Base-by-base conservation (phyloP, 352 stramenopile species). In the Globisporangium cystogenes region DNA sequence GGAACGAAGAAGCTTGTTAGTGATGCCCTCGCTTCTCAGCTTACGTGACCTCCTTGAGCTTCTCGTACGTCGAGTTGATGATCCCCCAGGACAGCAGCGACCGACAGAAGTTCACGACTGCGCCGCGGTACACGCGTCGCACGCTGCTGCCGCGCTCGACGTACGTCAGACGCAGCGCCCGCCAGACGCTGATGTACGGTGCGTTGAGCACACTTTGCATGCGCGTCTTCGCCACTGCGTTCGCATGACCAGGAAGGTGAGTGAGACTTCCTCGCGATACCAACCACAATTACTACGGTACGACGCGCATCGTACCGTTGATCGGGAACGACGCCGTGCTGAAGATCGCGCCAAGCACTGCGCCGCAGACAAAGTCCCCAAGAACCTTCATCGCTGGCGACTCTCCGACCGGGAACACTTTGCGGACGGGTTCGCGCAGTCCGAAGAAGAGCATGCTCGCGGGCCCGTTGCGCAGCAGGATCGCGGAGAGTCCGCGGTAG, bases 41-140 rank as follows among this genome's bases (percentile, higher is more conserved):
- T 72, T 60, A 84, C 57, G 75, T 87, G 41, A 89, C 68, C 24
- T 75, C 70, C 67, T 90, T 95, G 42, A 94, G 75, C 57, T 86
- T 86, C 62, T 96, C 86, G 55, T 95, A 96, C 40, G 81, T 81
- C 51, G 80, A 91, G 61, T 96, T 96, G 57, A 96, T 92, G 51
- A 96, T 96, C 11, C 86, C 86, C 86, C 86, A 96, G 16, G 86
- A 95, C 16, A 96, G 51, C 4, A 96, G 64, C 24, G 82, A 93
- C 11, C 86, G 73, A 45, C 87, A 86, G 62, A 93, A 96, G 57
- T 96, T 96, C 67, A 96, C 86, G 59, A 91, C 72, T 3, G 93
- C 86, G 11, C 86, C 86, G 44, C 86, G 83, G 62, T 93, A 96
- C 40, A 96, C 58, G 11, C 72, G 62, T n/a, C 59, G 57, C 20